phyloP scores from a whole-genome alignment of 176 grass and related monocot species.

The Oryza meyeriana region DNA sequence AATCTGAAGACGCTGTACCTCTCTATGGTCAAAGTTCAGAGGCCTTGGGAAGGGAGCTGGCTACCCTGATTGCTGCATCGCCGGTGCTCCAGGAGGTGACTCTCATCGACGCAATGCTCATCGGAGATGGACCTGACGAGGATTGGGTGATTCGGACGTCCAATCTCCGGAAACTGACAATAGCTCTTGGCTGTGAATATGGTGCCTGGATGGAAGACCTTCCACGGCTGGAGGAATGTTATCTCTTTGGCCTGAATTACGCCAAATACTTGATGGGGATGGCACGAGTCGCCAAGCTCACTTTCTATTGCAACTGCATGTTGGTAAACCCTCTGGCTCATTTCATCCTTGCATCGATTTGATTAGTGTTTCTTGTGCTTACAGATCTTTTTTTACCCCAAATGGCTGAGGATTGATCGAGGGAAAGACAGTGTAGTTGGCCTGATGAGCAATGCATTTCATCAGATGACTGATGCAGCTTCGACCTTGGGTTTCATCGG shows the following conservation, averaged over 20 bases:
- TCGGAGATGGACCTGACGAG: background rate
- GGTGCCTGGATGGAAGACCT: background rate
- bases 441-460: too few species aligned
- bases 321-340: too few species aligned
- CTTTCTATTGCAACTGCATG: background rate
- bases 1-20: background rate
- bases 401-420: too few species aligned
- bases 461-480: too few species aligned
- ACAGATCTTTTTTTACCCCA: too few species aligned
- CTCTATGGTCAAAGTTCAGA: background rate
- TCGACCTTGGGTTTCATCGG: too few species aligned
- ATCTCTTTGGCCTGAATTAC: background rate
- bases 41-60: background rate
- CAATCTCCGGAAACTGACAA: background rate
- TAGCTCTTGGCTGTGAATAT: background rate
- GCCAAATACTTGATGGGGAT: background rate
- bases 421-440: too few species aligned
- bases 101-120: background rate
- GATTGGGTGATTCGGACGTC: background rate
- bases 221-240: background rate
- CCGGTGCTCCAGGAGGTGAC: background rate
- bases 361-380: too few species aligned
- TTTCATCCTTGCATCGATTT: too few species aligned
- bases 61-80: background rate
- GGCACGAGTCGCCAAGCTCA: background rate